These are phyloP conservation scores for Casuarina equisetifolia DNA, from an alignment of 306 rosid genomes.

Conservation along the genomic window DNA sequence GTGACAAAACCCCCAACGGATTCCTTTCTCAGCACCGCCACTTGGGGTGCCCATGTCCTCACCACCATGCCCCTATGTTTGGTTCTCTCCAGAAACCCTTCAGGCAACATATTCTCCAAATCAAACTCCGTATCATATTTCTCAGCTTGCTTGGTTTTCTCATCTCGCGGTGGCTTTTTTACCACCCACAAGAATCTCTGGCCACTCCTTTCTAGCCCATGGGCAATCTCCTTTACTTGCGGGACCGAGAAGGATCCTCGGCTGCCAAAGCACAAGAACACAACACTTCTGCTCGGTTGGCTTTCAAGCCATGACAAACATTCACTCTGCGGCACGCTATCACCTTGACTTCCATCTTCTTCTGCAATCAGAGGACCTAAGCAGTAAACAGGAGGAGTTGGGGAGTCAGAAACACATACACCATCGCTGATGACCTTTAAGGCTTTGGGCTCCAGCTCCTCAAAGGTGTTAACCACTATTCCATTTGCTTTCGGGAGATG, in stretches of 20 bases:
- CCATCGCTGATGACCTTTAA: constrained; percentile 20
- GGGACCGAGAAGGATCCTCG: constrained; percentile 13
- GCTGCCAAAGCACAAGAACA: constrained; percentile 34
- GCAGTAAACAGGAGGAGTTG: constrained; percentile 29
- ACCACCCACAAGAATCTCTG: constrained; percentile 29
- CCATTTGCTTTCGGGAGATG: constrained; percentile 19
- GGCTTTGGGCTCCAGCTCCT: constrained; percentile 14
- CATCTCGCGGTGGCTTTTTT: constrained; percentile 17
- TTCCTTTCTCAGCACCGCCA: constrained; percentile 28
- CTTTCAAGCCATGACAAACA: constrained; percentile 28
- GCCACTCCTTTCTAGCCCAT: constrained; percentile 30
- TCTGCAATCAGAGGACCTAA: constrained; percentile 28
- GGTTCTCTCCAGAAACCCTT: constrained; percentile 39
- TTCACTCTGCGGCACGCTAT: too few relatives aligned
- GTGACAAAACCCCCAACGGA: constrained; percentile 43
- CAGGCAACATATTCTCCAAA: constrained; percentile 17
- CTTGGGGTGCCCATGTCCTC: constrained; percentile 44
- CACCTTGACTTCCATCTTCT: neutral
- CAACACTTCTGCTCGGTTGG: constrained; percentile 28
- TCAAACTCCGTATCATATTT: neutral
- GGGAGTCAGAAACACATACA: constrained; percentile 1
- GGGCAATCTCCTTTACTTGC: constrained; percentile 28
- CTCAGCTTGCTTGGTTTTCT: constrained; percentile 1
- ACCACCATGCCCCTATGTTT: constrained; percentile 38
- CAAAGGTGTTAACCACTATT: constrained; percentile 18